Percentiles rank a stretch among this genome's conserved stretches.
phyloP scores from a whole-genome alignment of 2,329 filamentous ascomycete species.

The Penicillium sp. region DNA sequence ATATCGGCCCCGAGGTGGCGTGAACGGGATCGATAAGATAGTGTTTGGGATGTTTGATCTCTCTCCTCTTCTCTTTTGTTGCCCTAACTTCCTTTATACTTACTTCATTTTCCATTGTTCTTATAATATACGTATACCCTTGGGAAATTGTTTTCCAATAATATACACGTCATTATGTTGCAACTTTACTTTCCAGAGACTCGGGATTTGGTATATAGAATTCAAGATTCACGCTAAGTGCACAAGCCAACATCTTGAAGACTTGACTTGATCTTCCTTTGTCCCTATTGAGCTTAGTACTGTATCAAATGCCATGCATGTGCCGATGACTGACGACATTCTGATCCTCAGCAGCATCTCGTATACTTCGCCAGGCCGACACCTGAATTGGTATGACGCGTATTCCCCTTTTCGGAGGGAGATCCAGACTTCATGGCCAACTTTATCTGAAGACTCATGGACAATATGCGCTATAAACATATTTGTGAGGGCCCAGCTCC shows the following conservation, averaged over 20 bases:
- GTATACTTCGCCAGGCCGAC: not conserved
- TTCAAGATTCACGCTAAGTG: not conserved
- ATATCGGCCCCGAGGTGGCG: conserved; percentile 18
- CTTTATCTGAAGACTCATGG: not conserved
- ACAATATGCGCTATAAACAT: not conserved
- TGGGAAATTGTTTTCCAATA: not conserved
- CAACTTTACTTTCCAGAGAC: not conserved
- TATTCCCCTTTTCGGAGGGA: not conserved
- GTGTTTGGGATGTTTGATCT: not conserved
- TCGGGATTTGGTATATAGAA: not conserved
- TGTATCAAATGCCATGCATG: not conserved
- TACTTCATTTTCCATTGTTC: not conserved
- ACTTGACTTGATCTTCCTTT: not conserved
- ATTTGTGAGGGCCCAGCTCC: not conserved
- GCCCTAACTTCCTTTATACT: not conserved
- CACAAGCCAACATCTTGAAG: not conserved
- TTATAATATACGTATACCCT: not conserved
- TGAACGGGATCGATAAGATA: conserved; percentile 23
- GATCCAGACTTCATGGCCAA: not conserved
- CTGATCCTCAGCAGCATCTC: not conserved
- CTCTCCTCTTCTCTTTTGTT: not conserved
- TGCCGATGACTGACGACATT: conserved; percentile 1
- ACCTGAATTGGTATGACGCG: not conserved
- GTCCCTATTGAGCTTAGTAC: not conserved
- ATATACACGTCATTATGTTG: conserved; percentile 1